A percentile compares a stretch with the other conserved stretches of the same genome.
Conservation (phyloP, 2,329 filamentous ascomycete genomes). For the Epichloe sibirici region DNA sequence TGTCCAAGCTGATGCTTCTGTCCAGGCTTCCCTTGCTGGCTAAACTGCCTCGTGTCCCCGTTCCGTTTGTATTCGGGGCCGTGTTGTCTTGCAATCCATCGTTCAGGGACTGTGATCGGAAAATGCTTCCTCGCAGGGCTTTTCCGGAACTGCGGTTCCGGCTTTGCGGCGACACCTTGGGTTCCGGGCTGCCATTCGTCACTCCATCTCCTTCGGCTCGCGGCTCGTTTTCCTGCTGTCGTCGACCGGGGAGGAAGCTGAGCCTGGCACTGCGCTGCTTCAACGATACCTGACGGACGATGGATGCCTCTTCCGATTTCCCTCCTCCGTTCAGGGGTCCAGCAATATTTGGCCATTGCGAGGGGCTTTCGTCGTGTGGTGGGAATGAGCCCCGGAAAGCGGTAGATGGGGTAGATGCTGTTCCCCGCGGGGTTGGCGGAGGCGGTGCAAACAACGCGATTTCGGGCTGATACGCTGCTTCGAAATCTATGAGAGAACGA, state of each 20-base stretch:
- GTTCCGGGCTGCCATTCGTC: conserved; percentile 19
- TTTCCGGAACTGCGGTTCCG: conserved; percentile 19
- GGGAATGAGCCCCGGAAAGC: conserved; percentile 36
- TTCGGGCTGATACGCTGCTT: conserved; percentile 51
- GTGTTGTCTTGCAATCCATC: conserved; percentile 11
- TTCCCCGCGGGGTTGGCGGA: conserved; percentile 26
- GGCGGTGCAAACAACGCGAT: conserved; percentile 48
- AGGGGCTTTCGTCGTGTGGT: conserved; percentile 22
- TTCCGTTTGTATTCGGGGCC: not conserved
- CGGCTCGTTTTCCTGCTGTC: conserved; percentile 30
- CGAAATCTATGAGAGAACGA: conserved; percentile 36
- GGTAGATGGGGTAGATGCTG: conserved; percentile 29
- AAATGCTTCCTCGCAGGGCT: conserved; percentile 29
- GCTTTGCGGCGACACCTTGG: conserved; percentile 18
- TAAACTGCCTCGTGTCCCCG: conserved; percentile 12
- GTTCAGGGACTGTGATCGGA: conserved; percentile 27
- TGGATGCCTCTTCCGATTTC: conserved; percentile 36
- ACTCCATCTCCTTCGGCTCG: conserved; percentile 16
- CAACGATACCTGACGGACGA: conserved; percentile 38
- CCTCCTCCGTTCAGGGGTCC: conserved; percentile 21
- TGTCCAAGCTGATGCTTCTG: conserved; percentile 17
- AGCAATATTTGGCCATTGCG: conserved; percentile 19
- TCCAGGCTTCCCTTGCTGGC: conserved; percentile 18
- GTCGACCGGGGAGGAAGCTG: conserved; percentile 41
- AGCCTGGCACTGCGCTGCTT: conserved; percentile 41